phyloP scores from a whole-genome alignment of 2,329 filamentous ascomycete species.

The Penicillium sp. region DNA sequence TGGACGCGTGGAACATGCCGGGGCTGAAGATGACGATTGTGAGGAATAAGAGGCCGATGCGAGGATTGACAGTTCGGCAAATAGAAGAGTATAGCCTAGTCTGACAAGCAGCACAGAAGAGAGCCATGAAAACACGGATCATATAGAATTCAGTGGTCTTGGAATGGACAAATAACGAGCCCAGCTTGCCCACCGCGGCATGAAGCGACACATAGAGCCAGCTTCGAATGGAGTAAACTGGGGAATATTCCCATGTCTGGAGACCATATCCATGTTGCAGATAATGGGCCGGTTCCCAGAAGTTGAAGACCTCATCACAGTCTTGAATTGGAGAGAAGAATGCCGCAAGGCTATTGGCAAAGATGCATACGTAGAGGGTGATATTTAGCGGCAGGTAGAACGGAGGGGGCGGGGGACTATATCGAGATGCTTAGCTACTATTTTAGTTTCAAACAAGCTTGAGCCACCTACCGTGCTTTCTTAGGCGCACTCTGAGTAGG shows the following conservation, averaged over 20 bases:
- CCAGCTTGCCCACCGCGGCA: slow-evolving; percentile 67
- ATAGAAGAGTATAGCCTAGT: slow-evolving; percentile 78
- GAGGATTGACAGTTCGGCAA: slow-evolving; percentile 72
- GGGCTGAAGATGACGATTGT: slow-evolving; percentile 75
- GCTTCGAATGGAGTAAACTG: slow-evolving; percentile 89
- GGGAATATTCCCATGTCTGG: slow-evolving; percentile 98
- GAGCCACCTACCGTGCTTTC: slow-evolving; percentile 27
- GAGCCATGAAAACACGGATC: slow-evolving; percentile 72
- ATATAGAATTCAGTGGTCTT: slow-evolving; percentile 78
- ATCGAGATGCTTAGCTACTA: neutral
- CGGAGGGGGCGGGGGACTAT: slow-evolving; percentile 38
- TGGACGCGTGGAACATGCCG: slow-evolving; percentile 89
- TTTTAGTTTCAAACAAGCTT: neutral
- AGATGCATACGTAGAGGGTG: slow-evolving; percentile 78
- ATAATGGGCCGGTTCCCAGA: slow-evolving; percentile 97
- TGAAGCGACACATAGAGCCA: slow-evolving; percentile 89
- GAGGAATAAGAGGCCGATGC: slow-evolving; percentile 83
- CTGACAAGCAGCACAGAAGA: slow-evolving; percentile 77
- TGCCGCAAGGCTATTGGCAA: slow-evolving; percentile 73
- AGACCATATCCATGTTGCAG: slow-evolving; percentile 87
- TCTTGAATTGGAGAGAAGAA: slow-evolving; percentile 89
- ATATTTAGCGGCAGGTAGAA: slow-evolving; percentile 70
- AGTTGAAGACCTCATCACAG: slow-evolving; percentile 98
- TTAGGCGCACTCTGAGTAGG: slow-evolving; percentile 17
- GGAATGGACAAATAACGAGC: slow-evolving; percentile 53